Evolutionary conservation across 2,329 filamentous ascomycete species (phyloP), one percentile per base, ranked within the genome.

Genomic region (Acrocalymma vagum): DNA sequence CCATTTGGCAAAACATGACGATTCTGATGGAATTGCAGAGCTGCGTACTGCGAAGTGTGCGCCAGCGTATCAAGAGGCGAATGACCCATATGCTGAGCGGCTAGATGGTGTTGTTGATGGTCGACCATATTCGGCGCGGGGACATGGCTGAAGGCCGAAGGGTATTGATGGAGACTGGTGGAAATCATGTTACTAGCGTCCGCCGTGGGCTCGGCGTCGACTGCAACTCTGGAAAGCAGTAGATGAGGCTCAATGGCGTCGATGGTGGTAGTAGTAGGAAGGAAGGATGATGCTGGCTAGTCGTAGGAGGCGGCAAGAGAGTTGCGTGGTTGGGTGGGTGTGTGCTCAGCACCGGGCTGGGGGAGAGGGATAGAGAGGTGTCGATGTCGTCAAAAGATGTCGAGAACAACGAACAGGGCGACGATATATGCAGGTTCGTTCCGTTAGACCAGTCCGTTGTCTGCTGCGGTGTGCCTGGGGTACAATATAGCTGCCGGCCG

Each of bases 11-110:
- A 45, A 21, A 67, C 61, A 62, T 69, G 62, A 18, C 62, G 59
- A 36, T 65, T 65, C 38, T 72, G 69, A 28, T 72, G 65, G 40
- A 65, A 67, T 22, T 90, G 86, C 45, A 90, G 76, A 13, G 85
- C 80, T 20, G 51, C 58, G 72, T 91, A 91, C 57, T 89, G 86
- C 9, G 87, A 85, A 24, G 81, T 80, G 51, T 88, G 85, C 6
- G 83, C 79, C 29, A 91, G 79, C 5, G 82, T 78, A 52, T 90
- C 86, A 43, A 92, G 73, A n/a, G 80, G 78, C 38, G 70, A 66
- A 13, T 67, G 66, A 53, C 82, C 51, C 45, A n/a, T n/a, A n/a
- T n/a, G n/a, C n/a, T n/a, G n/a, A n/a, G n/a, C n/a, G 24, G 13
- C 21, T 37, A 30, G 22, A 27, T 24, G 55, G 47, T 16, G 38